These are phyloP conservation scores for Neurospora sp. DNA, from an alignment of 495 filamentous ascomycete genomes.

Conservation along the genomic window DNA sequence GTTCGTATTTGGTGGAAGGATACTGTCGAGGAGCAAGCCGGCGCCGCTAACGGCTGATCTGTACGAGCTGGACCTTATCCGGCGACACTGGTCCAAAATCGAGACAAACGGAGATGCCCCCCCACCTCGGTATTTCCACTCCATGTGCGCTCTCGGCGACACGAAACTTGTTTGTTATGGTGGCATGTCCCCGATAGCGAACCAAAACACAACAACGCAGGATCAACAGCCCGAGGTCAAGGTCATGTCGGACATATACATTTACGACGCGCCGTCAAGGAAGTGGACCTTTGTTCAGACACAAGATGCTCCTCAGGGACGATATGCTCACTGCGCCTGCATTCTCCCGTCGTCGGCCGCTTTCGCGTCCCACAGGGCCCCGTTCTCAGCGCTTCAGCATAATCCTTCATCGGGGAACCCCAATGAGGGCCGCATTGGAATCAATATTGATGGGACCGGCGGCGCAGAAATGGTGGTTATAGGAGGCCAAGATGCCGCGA, in stretches of 20 bases:
- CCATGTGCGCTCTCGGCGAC: conserved; percentile 83
- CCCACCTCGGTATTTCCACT: conserved; percentile 91
- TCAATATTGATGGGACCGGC: conserved; percentile 78
- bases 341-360: conserved; percentile 80
- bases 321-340: conserved; percentile 94
- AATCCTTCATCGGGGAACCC: conserved; percentile 71
- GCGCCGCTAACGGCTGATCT: conserved; percentile 73
- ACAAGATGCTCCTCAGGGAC: conserved; percentile 75
- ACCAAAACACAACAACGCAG: conserved; percentile 37
- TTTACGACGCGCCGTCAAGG: conserved; percentile 78
- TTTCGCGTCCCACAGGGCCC: conserved; percentile 73
- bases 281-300: conserved; percentile 80
- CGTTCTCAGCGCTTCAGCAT: conserved; percentile 76
- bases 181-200: conserved; percentile 80
- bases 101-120: conserved; percentile 79
- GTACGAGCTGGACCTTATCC: conserved; percentile 86
- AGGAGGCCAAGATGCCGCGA: conserved; percentile 92
- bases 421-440: conserved; percentile 76
- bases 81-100: conserved; percentile 84
- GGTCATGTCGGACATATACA: conserved; percentile 97
- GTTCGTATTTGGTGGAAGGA: conserved; percentile 89
- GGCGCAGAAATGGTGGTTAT: conserved; percentile 97
- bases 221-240: conserved; percentile 81
- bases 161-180: conserved; percentile 96
- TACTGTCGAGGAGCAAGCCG: conserved; percentile 71